Percentiles rank a stretch among this genome's conserved stretches.
These are phyloP conservation scores for Synchytrium microbalum DNA, from an alignment of 371 early-diverging fungal species.

Conservation along the genomic window DNA sequence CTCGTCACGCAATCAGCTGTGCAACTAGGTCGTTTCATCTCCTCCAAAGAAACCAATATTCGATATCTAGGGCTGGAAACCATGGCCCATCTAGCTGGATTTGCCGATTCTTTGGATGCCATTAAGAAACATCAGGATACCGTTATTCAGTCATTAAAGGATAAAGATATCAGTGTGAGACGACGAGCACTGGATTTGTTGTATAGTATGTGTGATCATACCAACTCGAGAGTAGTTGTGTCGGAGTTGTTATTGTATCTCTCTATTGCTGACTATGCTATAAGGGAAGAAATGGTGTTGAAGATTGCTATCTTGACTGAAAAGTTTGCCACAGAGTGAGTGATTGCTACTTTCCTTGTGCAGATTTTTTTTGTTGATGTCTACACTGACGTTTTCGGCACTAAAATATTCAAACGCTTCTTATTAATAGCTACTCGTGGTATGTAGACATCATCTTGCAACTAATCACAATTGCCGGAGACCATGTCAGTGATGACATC, in stretches of 20 bases:
- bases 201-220: constrained; percentile 91
- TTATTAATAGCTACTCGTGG: constrained; percentile 63
- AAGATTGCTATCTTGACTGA: constrained; percentile 97
- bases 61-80: constrained; percentile 93
- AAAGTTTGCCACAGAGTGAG: constrained; percentile 81
- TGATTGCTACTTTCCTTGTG: neutral
- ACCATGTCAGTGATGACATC: constrained; percentile 90
- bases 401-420: too few relatives aligned
- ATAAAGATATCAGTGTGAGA: constrained; percentile 93
- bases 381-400: too few relatives aligned
- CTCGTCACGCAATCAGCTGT: constrained; percentile 74
- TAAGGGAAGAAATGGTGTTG: constrained; percentile 93
- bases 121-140: constrained; percentile 83
- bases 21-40: constrained; percentile 79
- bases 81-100: constrained; percentile 91
- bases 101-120: constrained; percentile 72
- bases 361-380: neutral
- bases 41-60: constrained; percentile 89
- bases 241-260: constrained; percentile 83
- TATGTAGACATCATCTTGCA: constrained; percentile 95
- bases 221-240: constrained; percentile 80
- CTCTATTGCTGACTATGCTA: constrained; percentile 76
- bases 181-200: constrained; percentile 91
- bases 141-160: constrained; percentile 79
- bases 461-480: constrained; percentile 89